phyloP scores from a whole-genome alignment of 192 early-diverging fungal genomes.

The Phlyctochytrium arcticum region DNA sequence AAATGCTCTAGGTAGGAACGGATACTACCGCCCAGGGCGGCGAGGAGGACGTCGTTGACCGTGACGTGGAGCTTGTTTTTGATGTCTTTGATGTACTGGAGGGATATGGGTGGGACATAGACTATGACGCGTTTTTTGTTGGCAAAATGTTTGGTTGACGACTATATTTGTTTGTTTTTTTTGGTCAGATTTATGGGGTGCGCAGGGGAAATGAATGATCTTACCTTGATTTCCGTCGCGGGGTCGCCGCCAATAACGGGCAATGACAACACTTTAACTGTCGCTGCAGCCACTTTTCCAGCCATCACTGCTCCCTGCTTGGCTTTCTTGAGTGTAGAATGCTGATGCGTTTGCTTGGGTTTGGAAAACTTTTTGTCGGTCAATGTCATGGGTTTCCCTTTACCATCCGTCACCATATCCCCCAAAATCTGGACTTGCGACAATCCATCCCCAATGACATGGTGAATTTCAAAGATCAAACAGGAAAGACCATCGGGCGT shows the following conservation, averaged over 20 bases:
- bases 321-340: neutral
- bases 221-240: neutral
- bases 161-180: too few relatives aligned
- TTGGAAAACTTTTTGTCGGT: conserved; percentile 21
- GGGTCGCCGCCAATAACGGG: conserved; percentile 7
- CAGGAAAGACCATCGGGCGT: neutral
- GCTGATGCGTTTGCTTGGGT: neutral
- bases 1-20: conserved; percentile 19
- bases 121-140: conserved; percentile 4
- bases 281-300: neutral
- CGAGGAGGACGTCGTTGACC: conserved; percentile 22
- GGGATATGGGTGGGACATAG: conserved; percentile 11
- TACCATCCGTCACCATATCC: conserved; percentile 8
- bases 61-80: conserved; percentile 8
- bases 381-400: conserved; percentile 13
- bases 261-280: conserved; percentile 7
- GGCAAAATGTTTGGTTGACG: conserved; percentile 1
- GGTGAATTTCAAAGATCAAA: conserved; percentile 19
- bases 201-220: too few relatives aligned
- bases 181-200: too few relatives aligned
- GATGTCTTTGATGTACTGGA: conserved; percentile 14
- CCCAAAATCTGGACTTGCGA: conserved; percentile 13
- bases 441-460: conserved; percentile 22
- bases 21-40: conserved; percentile 17
- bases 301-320: neutral